Evolutionary conservation across 2,329 filamentous ascomycete genomes (phyloP).

Genomic region (Xylaria digitata): DNA sequence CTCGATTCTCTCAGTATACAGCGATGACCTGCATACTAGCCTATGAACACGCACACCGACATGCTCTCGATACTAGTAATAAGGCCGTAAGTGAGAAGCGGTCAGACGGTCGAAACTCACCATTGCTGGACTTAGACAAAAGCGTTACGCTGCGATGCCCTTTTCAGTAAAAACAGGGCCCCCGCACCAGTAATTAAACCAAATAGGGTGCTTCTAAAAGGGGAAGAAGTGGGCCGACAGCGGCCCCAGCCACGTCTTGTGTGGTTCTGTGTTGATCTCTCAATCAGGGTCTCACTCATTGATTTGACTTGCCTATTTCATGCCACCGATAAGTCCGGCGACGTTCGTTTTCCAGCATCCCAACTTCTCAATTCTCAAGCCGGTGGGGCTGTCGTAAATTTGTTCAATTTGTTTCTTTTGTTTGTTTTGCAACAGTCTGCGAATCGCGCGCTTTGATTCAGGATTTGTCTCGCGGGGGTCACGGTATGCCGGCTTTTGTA

Average conservation of each 20-base stretch:
- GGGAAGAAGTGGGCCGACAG: conserved; percentile 1
- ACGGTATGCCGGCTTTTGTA: conserved; percentile 41
- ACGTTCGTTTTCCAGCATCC: conserved; percentile 23
- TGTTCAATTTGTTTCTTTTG: conserved; percentile 29
- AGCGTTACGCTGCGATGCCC: conserved; percentile 27
- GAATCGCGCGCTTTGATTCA: conserved; percentile 22
- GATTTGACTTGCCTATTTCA: conserved; percentile 31
- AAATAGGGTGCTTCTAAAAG: neutral
- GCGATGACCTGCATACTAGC: conserved; percentile 22
- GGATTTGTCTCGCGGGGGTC: conserved; percentile 31
- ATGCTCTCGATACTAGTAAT: conserved; percentile 4
- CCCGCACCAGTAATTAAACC: conserved; percentile 8
- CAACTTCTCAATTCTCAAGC: conserved; percentile 12
- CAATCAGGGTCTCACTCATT: neutral
- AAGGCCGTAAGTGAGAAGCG: conserved; percentile 26
- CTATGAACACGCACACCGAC: conserved; percentile 29
- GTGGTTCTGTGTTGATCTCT: neutral
- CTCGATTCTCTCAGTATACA: neutral
- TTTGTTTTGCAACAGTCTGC: conserved; percentile 22
- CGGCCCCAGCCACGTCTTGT: conserved; percentile 30
- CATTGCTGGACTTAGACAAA: conserved; percentile 10
- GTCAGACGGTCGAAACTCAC: conserved; percentile 19
- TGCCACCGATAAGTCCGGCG: conserved; percentile 37
- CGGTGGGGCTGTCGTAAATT: conserved; percentile 37
- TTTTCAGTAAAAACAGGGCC: conserved; percentile 18